A percentile compares a stretch with the other conserved stretches of the same genome.
phyloP scores from a whole-genome alignment of 805 yeast species.

The Candida vartiovaarae region DNA sequence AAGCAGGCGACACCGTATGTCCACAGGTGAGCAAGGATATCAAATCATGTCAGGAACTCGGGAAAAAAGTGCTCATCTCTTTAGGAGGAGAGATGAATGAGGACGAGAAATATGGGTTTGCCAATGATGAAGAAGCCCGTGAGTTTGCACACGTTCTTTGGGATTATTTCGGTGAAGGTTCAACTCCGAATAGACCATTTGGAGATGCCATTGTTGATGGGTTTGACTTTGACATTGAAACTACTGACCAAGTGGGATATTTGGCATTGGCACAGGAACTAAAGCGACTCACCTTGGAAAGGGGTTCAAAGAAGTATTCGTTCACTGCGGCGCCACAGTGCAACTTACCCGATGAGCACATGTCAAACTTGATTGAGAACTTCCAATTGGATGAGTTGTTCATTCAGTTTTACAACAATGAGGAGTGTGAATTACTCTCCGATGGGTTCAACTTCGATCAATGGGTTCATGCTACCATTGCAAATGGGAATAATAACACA shows the following conservation, averaged over 20 bases:
- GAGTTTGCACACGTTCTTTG: slow-evolving; percentile 51
- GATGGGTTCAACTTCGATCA: slow-evolving; percentile 41
- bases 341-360: slow-evolving; percentile 55
- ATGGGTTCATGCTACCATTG: slow-evolving; percentile 32
- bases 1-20: slow-evolving; percentile 33
- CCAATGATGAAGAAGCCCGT: slow-evolving; percentile 67
- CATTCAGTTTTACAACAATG: slow-evolving; percentile 72
- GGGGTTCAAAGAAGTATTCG: slow-evolving; percentile 43
- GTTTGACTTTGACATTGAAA: slow-evolving; percentile 87
- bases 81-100: slow-evolving; percentile 65
- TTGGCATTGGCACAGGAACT: slow-evolving; percentile 49
- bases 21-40: slow-evolving; percentile 62
- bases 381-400: slow-evolving; percentile 60
- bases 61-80: slow-evolving; percentile 72
- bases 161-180: slow-evolving; percentile 55
- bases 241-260: slow-evolving; percentile 56
- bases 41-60: slow-evolving; percentile 65
- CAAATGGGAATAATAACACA: slow-evolving; percentile 34
- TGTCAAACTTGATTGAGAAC: slow-evolving; percentile 40
- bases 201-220: slow-evolving; percentile 80
- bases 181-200: slow-evolving; percentile 45
- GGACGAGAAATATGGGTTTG: slow-evolving; percentile 59
- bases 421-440: slow-evolving; percentile 35
- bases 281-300: slow-evolving; percentile 30
- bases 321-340: slow-evolving; percentile 82